Evolutionary conservation across 495 filamentous ascomycete genomes (phyloP), one percentile per base, ranked within the genome.

Genomic region (Hypomontagnella monticulosa): DNA sequence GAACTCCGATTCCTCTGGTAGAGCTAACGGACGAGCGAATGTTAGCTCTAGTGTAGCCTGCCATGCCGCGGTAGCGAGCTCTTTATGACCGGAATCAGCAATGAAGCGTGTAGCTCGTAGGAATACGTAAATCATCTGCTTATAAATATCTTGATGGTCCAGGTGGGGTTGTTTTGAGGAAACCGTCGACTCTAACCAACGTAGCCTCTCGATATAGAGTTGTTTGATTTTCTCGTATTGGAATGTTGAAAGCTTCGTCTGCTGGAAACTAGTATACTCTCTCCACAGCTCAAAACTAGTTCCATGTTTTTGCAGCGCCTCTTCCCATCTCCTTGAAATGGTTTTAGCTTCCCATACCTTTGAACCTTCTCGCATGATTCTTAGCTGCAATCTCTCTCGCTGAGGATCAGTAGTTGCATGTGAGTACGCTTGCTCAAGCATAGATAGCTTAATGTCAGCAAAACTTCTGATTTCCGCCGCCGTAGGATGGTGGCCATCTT

Each of bases 11-110:
- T 76, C 62, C 11, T 69, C 44, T 12, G 62, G 51, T n/a, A 70
- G 58, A 33, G 51, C 40, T 40, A 54, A 18, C 49, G 88, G 88
- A 14, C 75, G 77, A 49, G 87, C 86, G 56, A 91, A 88, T 33
- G 85, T 84, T 44, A 91, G 81, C 72, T 98, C 95, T 3, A 98
- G 78, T 4, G 90, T 67, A 7, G 85, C 89, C 72, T 99, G 95
- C 92, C 96, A 97, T 9, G 90, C 80, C 14, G 89, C 92, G 1
- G 90, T 79, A 3, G 91, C 87, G 36, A 89, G 78, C 71, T 98
- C 95, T n/a, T 79, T 70, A 71, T 88, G 95, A 0, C 95, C 95
- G 30, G 92, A 81, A 73, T 97, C 92, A 16, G 84, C 80, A 52
- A 95, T 82, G 66, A 94, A 89, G 4, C 87, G 73, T 0, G 92